Evolutionary conservation across 129 eudicot genomes (phyloP).

Genomic region (Flaveria ramosissima): DNA sequence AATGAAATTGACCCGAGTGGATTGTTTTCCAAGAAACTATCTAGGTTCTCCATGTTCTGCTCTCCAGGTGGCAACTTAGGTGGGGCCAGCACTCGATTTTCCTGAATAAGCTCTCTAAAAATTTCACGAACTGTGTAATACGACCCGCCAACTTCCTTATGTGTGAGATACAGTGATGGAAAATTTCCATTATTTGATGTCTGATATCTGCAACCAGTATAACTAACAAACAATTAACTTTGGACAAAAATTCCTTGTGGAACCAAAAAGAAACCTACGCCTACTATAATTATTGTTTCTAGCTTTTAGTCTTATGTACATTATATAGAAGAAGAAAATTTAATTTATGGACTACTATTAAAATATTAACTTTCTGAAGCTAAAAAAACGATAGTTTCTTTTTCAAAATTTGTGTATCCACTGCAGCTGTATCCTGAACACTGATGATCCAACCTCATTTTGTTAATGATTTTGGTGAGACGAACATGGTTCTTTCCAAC

Average conservation of each 20-base stretch:
- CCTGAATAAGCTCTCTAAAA: constrained; percentile 89
- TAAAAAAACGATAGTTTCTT: not conserved
- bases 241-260: not conserved
- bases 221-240: not conserved
- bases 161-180: constrained; percentile 78
- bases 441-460: not conserved
- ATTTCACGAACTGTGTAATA: constrained; percentile 87
- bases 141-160: constrained; percentile 97
- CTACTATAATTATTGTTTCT: constrained; percentile 1
- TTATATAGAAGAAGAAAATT: not conserved
- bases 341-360: not conserved
- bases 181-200: constrained; percentile 66
- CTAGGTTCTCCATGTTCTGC: constrained; percentile 35
- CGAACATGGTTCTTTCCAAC: not conserved
- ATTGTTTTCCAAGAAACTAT: constrained; percentile 46
- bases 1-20: constrained; percentile 63
- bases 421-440: not conserved
- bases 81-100: constrained; percentile 84
- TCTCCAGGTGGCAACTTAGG: constrained; percentile 56
- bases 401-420: not conserved
- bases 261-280: not conserved
- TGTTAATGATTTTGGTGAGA: not conserved
- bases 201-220: constrained; percentile 65
- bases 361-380: not conserved
- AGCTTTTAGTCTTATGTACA: not conserved